Evolutionary conservation across 805 yeast species (phyloP), one percentile per base, ranked within the genome.

Genomic region (Ogataea wickerhamii): DNA sequence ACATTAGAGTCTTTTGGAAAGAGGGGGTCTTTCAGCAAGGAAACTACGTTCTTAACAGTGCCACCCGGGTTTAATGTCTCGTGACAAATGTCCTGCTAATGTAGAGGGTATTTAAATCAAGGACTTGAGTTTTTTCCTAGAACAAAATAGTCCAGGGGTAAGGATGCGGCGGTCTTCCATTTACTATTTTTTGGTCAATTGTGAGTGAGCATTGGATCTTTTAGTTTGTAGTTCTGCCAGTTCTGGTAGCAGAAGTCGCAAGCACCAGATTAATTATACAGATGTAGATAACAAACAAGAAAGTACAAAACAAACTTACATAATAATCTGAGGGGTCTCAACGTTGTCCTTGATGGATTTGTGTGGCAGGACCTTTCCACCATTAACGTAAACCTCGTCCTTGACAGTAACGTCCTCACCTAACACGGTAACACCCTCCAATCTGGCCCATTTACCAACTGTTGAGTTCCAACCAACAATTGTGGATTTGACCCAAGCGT

Each of bases 381-480:
- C 99, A 70, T 93, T 93, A 59, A 93, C 95, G 78, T 93, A 93
- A 66, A 93, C 78, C 76, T 91, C 99, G 66, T 93, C 97, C 75
- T 91, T 87, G 65, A 93, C 87, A 66, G 89, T 94, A 52, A 93
- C 99, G 55, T 93, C 99, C 68, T 93, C 99, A 73, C 98, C 99
- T 60, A 93, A 79, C 44, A 93, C 98, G 48, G 97, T 86, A 58
- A 81, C 86, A 74, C 96, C 96, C 71, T 93, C 98, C 50, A 93
- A 79, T 77, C 98, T 87, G 51, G 97, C 95, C 98, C 98, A 93
- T 70, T 80, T 82, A 68, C 98, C 98, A 59, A 93, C 91, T 57
- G 87, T 86, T 48, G 96, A 89, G 78, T 88, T 82, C 99, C 99
- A 93, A 59, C 99, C 99, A 53, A 93, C 95, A 68, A 93, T 93